Evolutionary conservation across 805 yeast genomes (phyloP), one percentile per base, ranked within the genome.

Genomic region (Lipomyces sp.): DNA sequence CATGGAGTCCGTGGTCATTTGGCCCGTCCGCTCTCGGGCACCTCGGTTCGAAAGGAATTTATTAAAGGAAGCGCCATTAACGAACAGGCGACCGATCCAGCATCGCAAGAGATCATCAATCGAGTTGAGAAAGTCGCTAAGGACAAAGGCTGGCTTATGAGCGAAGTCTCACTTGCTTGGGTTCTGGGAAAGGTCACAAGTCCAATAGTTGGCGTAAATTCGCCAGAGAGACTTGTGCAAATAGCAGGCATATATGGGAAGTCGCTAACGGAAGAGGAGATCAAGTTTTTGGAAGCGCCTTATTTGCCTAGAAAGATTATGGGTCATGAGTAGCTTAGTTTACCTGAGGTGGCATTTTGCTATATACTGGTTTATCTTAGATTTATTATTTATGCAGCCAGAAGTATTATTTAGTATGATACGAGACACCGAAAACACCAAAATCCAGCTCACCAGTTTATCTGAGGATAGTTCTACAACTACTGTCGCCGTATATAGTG

Each of bases 1-100:
- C 85, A 6, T 81, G 80, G 79, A 74, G 80, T 7, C 84, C 84
- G 32, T 65, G 70, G 47, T 81, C 80, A 2, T 64, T 77, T 51
- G 85, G 85, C 13, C 26, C 74, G 1, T 66, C 81, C 39, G 71
- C 82, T n/a, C n/a, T n/a, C n/a, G n/a, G n/a, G n/a, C n/a, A n/a
- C n/a, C n/a, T n/a, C n/a, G n/a, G n/a, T n/a, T n/a, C n/a, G n/a
- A n/a, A n/a, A n/a, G n/a, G n/a, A n/a, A n/a, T n/a, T n/a, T n/a
- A n/a, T n/a, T n/a, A n/a, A n/a, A n/a, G n/a, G n/a, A n/a, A n/a
- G n/a, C n/a, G n/a, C n/a, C n/a, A n/a, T n/a, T n/a, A n/a, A n/a
- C n/a, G n/a, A n/a, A n/a, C n/a, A n/a, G n/a, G n/a, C n/a, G n/a
- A n/a, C n/a, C n/a, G n/a, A n/a, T n/a, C n/a, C n/a, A 11, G 47